Conservation (phyloP, 2,329 filamentous ascomycete species). For the Xylariaceae sp. region DNA sequence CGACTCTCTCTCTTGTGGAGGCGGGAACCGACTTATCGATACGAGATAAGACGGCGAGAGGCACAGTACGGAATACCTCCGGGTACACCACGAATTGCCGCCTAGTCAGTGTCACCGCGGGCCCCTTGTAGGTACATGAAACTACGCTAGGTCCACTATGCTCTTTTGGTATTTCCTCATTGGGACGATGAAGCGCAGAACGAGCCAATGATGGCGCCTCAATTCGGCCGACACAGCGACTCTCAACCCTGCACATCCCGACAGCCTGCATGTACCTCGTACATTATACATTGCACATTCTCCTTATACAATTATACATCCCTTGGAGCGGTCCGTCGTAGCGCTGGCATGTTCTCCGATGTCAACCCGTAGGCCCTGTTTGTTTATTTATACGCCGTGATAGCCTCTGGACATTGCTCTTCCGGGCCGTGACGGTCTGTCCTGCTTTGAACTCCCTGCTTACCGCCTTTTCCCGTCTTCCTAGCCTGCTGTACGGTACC, state of each 20-base stretch:
- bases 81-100: not conserved
- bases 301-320: not conserved
- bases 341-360: too few species aligned
- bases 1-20: not conserved
- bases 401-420: not conserved
- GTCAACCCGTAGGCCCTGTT: too few species aligned
- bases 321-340: too few species aligned
- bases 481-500: conserved; percentile 3
- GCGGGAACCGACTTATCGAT: conserved; percentile 14
- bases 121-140: conserved; percentile 15
- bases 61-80: not conserved
- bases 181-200: conserved; percentile 13
- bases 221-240: conserved; percentile 9
- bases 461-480: conserved; percentile 18
- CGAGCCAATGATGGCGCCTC: conserved; percentile 9
- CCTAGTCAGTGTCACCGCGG: conserved; percentile 13
- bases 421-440: not conserved
- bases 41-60: not conserved
- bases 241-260: conserved; percentile 11
- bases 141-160: conserved; percentile 1
- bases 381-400: not conserved
- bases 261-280: conserved; percentile 7
- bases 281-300: not conserved
- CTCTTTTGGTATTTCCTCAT: conserved; percentile 16
- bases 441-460: conserved; percentile 5